These are phyloP conservation scores for Tausonia pullulans DNA, from an alignment of 1,284 basidiomycete genomes.

Conservation along the genomic window DNA sequence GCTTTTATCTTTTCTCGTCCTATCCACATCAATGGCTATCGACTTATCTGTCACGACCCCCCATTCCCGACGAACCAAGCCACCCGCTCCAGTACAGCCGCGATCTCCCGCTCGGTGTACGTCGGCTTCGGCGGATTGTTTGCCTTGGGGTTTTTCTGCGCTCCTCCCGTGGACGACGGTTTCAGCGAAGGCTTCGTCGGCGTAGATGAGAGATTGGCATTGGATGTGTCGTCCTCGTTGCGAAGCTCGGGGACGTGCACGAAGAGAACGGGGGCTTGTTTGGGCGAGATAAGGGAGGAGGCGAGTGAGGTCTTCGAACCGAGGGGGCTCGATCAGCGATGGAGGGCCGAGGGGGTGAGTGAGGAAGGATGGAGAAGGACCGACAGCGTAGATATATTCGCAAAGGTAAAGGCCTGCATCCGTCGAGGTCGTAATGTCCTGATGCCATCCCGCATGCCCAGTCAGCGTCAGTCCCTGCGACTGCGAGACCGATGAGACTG, in stretches of 20 bases:
- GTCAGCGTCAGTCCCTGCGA: too few relatives aligned
- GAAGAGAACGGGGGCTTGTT: slow-evolving; percentile 4
- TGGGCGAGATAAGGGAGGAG: background rate
- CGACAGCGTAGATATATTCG: slow-evolving; percentile 28
- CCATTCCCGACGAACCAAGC: background rate
- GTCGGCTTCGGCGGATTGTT: background rate
- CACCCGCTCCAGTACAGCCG: slow-evolving; percentile 1
- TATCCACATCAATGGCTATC: too few relatives aligned
- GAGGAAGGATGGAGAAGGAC: background rate
- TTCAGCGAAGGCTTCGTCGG: too few relatives aligned
- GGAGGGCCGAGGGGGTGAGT: background rate
- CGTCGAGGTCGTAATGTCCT: slow-evolving; percentile 1
- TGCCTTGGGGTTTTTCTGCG: too few relatives aligned
- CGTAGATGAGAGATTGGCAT: background rate
- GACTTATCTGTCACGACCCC: too few relatives aligned
- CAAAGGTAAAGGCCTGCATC: slow-evolving; percentile 18
- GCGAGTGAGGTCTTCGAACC: background rate
- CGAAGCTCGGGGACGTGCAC: slow-evolving; percentile 11
- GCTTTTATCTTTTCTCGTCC: too few relatives aligned
- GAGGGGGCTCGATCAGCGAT: background rate
- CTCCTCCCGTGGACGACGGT: too few relatives aligned
- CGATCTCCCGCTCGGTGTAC: slow-evolving; percentile 6
- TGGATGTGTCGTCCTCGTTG: background rate
- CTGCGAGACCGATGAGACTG: too few relatives aligned
- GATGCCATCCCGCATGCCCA: background rate